Base-by-base conservation (phyloP, 192 early-diverging fungal genomes). In the Coemansia sp. region DNA sequence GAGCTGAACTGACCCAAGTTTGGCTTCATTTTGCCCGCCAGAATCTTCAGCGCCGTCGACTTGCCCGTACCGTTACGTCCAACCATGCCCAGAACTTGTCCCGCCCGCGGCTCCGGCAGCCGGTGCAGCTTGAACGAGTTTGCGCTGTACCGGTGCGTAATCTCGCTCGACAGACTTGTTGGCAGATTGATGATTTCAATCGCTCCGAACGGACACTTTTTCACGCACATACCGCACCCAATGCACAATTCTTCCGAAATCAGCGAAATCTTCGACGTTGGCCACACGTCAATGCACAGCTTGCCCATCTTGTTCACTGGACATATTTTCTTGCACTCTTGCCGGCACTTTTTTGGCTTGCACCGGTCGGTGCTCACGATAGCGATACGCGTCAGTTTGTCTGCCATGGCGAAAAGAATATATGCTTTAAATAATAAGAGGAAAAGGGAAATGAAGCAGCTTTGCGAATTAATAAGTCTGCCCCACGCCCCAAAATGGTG, bases 111-210 rank as follows among this genome's bases (percentile, higher is more conserved):
- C 50, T 92, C 87, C 26, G 96, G 96, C 52, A 98, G 84, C 67
- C 94, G 84, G 82, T 98, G 96, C 38, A 98, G 86, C 88, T 98
- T 98, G 88, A 98, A 98, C 22, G 96, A 88, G 81, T 98, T 98
- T 61, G 95, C 90, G 29, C 90, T 89, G 76, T 95, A 98, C 68
- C 96, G 90, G 70, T 98, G 96, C 48, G 94, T 98, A 26, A 93
- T 94, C 70, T 97, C 88, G 70, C 87, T 91, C 63, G 94, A 90
- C 59, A 98, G 84, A 76, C 95, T 96, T 45, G 95, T 94, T 39
- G 96, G 96, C 81, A 98, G 77, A 81, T 98, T 98, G 85, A 98
- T 91, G 65, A 98, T 95, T 62, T 86, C 85, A 67, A 98, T 98
- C 24, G 96, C 96, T n/a, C 83, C 93, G 71, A 98, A 97, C 43